phyloP scores from a whole-genome alignment of 257 asterid genomes.

The Rehmannia glutinosa region DNA sequence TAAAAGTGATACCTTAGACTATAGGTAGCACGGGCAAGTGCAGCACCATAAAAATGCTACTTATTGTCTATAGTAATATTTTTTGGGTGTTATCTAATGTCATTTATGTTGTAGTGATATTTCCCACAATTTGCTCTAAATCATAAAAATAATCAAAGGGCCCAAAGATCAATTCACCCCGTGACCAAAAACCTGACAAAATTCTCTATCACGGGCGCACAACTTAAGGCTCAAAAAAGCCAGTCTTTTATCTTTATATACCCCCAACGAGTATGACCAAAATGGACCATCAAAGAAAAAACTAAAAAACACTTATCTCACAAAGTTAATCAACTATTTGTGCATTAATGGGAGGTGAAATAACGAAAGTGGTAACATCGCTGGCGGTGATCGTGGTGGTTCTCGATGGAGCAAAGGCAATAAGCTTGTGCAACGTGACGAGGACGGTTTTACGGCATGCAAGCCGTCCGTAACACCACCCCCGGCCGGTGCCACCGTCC shows the following conservation, averaged over 20 bases:
- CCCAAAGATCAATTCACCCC: slow-evolving; percentile 6
- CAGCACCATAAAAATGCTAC: too few species aligned
- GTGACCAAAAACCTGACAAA: slow-evolving; percentile 39
- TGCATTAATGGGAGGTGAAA: neutral
- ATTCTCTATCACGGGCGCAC: slow-evolving; percentile 32
- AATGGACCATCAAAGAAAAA: neutral
- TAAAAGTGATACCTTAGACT: too few species aligned
- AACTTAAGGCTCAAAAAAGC: neutral
- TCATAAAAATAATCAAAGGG: too few species aligned
- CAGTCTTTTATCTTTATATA: neutral
- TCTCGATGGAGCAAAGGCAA: slow-evolving; percentile 19
- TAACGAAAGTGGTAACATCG: slow-evolving; percentile 12
- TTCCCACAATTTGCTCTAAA: too few species aligned
- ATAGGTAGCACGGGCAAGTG: too few species aligned
- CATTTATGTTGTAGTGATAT: too few species aligned
- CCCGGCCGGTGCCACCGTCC: slow-evolving; percentile 46
- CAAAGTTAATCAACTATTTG: neutral
- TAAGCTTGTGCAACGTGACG: slow-evolving; percentile 52
- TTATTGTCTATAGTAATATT: too few species aligned
- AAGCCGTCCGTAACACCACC: slow-evolving; percentile 53
- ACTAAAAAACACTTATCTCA: neutral
- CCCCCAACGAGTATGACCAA: neutral
- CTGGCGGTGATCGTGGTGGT: slow-evolving; percentile 15
- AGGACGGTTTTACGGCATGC: slow-evolving; percentile 52
- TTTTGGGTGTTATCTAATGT: too few species aligned